Evolutionary conservation across 2,329 filamentous ascomycete species (phyloP), one percentile per base, ranked within the genome.

Genomic region (Verticillium dahliae): DNA sequence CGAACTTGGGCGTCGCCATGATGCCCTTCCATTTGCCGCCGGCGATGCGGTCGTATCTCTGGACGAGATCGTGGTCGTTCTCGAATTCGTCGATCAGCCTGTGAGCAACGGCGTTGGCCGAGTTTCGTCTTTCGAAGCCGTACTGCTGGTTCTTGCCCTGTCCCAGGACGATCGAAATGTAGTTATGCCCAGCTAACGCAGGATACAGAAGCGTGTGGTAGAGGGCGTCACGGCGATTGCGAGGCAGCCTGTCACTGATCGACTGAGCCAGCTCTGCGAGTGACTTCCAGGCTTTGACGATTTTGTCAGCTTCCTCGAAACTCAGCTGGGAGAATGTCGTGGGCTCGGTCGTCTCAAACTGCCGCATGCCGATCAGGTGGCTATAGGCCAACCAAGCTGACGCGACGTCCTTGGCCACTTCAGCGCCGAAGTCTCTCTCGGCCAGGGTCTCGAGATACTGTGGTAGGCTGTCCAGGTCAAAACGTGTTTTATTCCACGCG

Each of bases 181-280:
- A 80, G 56, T 81, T 82, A 31, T 80, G 78, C 18, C 83, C 85
- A 3, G 84, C 85, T 18, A 83, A 76, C 14, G 83, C 79, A 1
- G 86, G 85, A 63, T 89, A 85, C 9, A 86, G 76, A 6, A 89
- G 78, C 66, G 84, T 80, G 69, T 89, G 79, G 70, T 86, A 89
- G 69, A 85, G 85, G 7, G 82, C 76, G 9, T 80, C 73, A 60
- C 80, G 77, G 3, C 75, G 71, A 2, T 72, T 74, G 1, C 69
- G 67, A 2, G 76, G 70, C 5, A 85, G 69, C 11, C 70, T 69
- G 50, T 78, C 71, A 60, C 81, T 79, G 1, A 85, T 70, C 2
- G 69, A 70, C 61, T 82, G 75, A 1, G 83, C 80, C 38, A 75
- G 72, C 13, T 72, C 66, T 1, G 75, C 76, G 38, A 86, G 76